phyloP scores from a whole-genome alignment of 179 eudicot species.

The Carnegiea gigantea region DNA sequence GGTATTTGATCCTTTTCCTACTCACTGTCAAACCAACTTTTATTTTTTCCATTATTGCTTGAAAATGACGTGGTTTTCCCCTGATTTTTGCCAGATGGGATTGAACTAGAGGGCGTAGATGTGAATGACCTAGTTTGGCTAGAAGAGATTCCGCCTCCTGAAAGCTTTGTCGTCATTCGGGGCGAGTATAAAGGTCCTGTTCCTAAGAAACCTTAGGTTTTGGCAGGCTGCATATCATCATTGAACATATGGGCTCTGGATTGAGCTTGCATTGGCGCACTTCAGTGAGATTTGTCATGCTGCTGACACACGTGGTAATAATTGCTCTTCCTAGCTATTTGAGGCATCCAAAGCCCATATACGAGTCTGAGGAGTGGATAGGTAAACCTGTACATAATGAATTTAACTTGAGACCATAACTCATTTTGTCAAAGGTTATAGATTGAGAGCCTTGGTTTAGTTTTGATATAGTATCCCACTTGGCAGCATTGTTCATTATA shows the following conservation, averaged over 20 bases:
- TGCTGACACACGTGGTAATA: conserved; percentile 19
- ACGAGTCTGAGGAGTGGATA: conserved; percentile 17
- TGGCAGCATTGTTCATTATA: conserved; percentile 22
- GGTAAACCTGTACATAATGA: conserved; percentile 43
- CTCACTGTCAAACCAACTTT: neutral
- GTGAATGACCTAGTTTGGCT: conserved; percentile 71
- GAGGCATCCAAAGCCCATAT: conserved; percentile 9
- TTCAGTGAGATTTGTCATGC: conserved; percentile 13
- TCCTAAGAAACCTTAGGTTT: conserved; percentile 40
- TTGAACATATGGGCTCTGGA: conserved; percentile 19
- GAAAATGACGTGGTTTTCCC: conserved; percentile 10
- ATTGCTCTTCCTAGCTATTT: conserved; percentile 22
- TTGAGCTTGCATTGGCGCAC: conserved; percentile 17
- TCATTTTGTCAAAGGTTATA: conserved; percentile 31
- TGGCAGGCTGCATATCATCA: conserved; percentile 16
- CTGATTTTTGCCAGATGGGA: conserved; percentile 33
- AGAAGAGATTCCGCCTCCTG: conserved; percentile 90
- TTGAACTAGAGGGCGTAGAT: conserved; percentile 57
- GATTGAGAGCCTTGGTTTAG: conserved; percentile 20
- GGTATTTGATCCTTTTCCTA: conserved; percentile 37
- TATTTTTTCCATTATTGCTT: neutral
- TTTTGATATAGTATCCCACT: conserved; percentile 22
- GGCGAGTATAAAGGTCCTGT: conserved; percentile 82
- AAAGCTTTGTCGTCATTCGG: conserved; percentile 73
- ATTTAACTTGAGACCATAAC: conserved; percentile 26